These are phyloP conservation scores for Thalassiosira hispida DNA, from an alignment of 352 stramenopile species.

Conservation along the genomic window DNA sequence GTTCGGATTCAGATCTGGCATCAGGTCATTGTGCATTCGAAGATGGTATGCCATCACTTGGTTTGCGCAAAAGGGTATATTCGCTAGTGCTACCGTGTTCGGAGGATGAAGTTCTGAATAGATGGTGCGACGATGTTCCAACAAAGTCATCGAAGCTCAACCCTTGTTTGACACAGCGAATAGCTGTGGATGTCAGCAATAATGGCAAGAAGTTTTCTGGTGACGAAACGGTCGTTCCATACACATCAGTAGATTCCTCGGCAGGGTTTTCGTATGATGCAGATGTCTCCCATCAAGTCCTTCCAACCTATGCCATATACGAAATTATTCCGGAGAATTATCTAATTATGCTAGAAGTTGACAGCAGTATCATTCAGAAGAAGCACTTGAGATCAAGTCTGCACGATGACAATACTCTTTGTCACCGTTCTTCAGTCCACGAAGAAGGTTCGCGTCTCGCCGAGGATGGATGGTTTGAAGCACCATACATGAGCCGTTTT, in stretches of 20 bases:
- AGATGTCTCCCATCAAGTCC: conserved; percentile 17
- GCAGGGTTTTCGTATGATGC: neutral
- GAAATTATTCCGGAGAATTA: conserved; percentile 44
- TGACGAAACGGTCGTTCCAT: conserved; percentile 61
- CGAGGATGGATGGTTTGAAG: conserved; percentile 92
- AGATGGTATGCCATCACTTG: conserved; percentile 31
- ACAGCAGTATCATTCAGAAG: conserved; percentile 45
- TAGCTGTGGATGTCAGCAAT: conserved; percentile 80
- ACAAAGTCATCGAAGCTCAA: conserved; percentile 72
- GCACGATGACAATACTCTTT: conserved; percentile 65
- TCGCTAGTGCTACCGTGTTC: conserved; percentile 71
- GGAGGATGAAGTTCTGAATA: conserved; percentile 57
- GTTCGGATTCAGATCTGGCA: conserved; percentile 28
- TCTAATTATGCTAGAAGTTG: conserved; percentile 25
- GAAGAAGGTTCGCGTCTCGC: conserved; percentile 88
- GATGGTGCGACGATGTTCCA: conserved; percentile 45
- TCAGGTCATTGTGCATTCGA: conserved; percentile 47
- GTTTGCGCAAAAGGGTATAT: conserved; percentile 48
- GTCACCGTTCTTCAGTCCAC: conserved; percentile 40
- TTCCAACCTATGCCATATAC: conserved; percentile 49
- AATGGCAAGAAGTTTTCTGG: conserved; percentile 79
- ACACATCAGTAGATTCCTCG: conserved; percentile 44
- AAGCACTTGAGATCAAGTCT: conserved; percentile 55
- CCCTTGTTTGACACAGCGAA: conserved; percentile 76
- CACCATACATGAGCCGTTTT: conserved; percentile 91